A percentile compares a stretch with the other conserved stretches of the same genome.
phyloP scores from a whole-genome alignment of 75 land plant species.

The Azolla pinnata region DNA sequence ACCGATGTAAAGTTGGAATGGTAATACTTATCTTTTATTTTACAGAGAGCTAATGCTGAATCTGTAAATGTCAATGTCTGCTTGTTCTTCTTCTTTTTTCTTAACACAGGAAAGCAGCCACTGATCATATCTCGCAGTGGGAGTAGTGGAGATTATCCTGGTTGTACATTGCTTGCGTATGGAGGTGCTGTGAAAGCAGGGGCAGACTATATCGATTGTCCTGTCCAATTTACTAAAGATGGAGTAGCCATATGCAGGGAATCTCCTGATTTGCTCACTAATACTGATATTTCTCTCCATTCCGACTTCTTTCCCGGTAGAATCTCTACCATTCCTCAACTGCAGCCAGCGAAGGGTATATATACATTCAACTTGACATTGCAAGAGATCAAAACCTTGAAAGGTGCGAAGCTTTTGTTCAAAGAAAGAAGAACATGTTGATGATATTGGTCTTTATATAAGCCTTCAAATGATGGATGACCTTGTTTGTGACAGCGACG shows the following conservation, averaged over 20 bases:
- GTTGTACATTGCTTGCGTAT: slow-evolving; percentile 66
- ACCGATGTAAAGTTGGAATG: too few relatives aligned
- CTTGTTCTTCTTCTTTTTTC: neutral
- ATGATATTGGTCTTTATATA: neutral
- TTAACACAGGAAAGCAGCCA: slow-evolving; percentile 6
- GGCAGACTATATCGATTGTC: slow-evolving; percentile 69
- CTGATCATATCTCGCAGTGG: slow-evolving; percentile 56
- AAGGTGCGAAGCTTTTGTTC: slow-evolving; percentile 31
- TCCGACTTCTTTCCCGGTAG: slow-evolving; percentile 13
- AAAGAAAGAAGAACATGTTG: neutral
- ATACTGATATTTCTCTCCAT: slow-evolving; percentile 27
- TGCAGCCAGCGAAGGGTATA: slow-evolving; percentile 36
- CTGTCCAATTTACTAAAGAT: slow-evolving; percentile 72
- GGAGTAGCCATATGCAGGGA: slow-evolving; percentile 61
- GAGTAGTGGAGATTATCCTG: slow-evolving; percentile 76
- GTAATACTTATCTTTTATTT: too few relatives aligned
- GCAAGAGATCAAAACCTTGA: slow-evolving; percentile 47
- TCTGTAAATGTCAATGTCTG: neutral
- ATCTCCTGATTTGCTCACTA: slow-evolving; percentile 42
- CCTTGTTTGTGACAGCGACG: slow-evolving; percentile 22
- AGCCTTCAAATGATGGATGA: neutral
- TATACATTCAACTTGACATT: slow-evolving; percentile 53
- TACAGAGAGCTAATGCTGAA: too few relatives aligned
- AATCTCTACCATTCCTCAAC: slow-evolving; percentile 22
- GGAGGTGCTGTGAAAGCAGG: slow-evolving; percentile 63